A percentile compares a stretch with the other conserved stretches of the same genome.
phyloP scores from a whole-genome alignment of 2,329 filamentous ascomycete genomes.

The Hymenoscyphus scutula region DNA sequence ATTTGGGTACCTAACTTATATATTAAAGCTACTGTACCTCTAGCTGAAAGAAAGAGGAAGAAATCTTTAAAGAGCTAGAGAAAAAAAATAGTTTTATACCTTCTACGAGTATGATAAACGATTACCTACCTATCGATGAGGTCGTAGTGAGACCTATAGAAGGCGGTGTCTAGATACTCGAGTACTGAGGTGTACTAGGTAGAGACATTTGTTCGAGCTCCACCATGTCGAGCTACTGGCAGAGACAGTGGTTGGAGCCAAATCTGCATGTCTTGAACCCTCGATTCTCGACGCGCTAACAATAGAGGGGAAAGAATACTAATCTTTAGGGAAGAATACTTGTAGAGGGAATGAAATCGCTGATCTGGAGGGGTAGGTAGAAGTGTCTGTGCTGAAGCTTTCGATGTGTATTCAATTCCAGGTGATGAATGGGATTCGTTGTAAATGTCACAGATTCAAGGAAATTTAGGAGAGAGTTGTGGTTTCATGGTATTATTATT shows the following conservation, averaged over 20 bases:
- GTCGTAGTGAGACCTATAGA: background rate
- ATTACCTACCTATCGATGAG: background rate
- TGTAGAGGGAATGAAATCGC: background rate
- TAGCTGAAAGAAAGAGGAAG: too few species aligned
- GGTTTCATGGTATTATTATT: background rate
- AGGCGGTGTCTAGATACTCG: background rate
- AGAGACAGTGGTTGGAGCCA: background rate
- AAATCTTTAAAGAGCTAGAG: too few species aligned
- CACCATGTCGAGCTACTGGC: too few species aligned
- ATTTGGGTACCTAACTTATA: background rate
- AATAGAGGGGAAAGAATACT: background rate
- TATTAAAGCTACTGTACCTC: too few species aligned
- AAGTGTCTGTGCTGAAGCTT: background rate
- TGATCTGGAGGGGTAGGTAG: background rate
- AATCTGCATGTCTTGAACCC: conserved; percentile 1
- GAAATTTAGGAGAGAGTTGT: too few species aligned
- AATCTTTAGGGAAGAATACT: background rate
- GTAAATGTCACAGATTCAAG: too few species aligned
- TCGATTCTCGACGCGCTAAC: background rate
- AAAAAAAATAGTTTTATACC: too few species aligned
- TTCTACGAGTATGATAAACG: too few species aligned
- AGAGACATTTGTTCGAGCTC: too few species aligned
- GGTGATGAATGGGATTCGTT: background rate
- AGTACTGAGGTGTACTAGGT: too few species aligned
- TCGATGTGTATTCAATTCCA: background rate